phyloP scores from a whole-genome alignment of 192 early-diverging fungal genomes.

The Backusella westeae region DNA sequence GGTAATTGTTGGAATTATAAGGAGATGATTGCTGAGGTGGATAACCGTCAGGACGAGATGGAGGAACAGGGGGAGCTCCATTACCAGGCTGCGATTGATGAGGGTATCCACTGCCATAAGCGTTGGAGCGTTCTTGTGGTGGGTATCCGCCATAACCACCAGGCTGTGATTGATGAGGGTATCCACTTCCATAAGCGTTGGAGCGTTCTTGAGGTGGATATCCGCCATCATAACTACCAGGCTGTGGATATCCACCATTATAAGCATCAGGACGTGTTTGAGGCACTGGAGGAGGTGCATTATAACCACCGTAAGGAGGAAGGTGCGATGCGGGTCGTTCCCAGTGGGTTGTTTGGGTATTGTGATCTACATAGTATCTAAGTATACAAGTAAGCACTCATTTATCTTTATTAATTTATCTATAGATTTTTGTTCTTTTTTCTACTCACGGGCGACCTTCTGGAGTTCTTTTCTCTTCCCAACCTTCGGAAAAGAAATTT shows the following conservation, averaged over 20 bases:
- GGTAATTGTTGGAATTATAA: conserved; percentile 7
- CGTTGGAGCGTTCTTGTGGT: neutral
- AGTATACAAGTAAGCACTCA: neutral
- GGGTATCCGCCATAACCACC: neutral
- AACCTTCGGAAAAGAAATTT: conserved; percentile 8
- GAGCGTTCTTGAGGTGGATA: neutral
- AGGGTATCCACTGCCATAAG: conserved; percentile 3
- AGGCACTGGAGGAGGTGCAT: neutral
- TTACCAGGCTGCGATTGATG: neutral
- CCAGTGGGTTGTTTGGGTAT: conserved; percentile 26
- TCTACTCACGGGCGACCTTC: conserved; percentile 22
- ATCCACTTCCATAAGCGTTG: neutral
- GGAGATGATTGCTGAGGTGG: conserved; percentile 19
- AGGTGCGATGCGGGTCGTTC: conserved; percentile 21
- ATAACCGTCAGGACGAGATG: neutral
- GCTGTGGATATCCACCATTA: conserved; percentile 1
- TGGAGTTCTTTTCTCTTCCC: conserved; percentile 21
- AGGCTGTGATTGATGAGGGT: neutral
- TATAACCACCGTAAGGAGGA: conserved; percentile 12
- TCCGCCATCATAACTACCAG: neutral
- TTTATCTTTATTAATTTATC: neutral
- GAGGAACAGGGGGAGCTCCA: conserved; percentile 6
- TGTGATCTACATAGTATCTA: conserved; percentile 34
- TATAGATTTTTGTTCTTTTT: neutral
- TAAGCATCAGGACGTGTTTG: neutral